These are phyloP conservation scores for Irineochytrium annulatum DNA, from an alignment of 192 early-diverging fungal species.

Conservation along the genomic window DNA sequence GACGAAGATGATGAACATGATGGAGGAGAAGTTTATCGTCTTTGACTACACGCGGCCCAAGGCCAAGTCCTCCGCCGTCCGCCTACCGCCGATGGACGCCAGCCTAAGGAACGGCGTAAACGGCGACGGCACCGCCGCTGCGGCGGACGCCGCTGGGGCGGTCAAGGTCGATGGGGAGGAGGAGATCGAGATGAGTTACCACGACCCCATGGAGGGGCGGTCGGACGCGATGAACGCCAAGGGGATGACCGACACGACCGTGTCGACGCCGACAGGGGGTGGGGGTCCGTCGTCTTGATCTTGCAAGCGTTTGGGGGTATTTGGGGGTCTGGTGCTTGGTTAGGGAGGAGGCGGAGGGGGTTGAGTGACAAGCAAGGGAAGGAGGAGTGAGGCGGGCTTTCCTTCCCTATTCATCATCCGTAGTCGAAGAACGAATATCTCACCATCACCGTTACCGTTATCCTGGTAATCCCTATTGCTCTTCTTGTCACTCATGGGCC, in stretches of 20 bases:
- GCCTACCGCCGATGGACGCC: neutral
- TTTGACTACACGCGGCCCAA: slow-evolving; percentile 68
- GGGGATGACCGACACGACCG: neutral
- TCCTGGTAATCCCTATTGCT: no score
- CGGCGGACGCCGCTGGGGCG: neutral
- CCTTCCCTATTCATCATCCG: no score
- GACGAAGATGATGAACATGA: slow-evolving; percentile 62
- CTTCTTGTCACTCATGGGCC: no score
- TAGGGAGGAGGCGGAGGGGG: no score
- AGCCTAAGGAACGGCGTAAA: neutral
- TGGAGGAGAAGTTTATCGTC: slow-evolving; percentile 74
- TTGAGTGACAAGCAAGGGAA: no score
- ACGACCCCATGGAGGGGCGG: slow-evolving; percentile 1
- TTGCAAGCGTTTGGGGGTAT: no score
- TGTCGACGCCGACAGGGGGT: neutral
- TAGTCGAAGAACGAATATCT: no score
- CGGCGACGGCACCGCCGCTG: neutral
- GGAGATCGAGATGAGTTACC: neutral
- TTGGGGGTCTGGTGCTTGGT: no score
- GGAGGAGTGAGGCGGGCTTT: no score
- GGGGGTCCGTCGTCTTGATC: no score
- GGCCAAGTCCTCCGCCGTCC: neutral
- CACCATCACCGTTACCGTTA: no score
- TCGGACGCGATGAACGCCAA: neutral
- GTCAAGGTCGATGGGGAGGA: neutral